Conservation (phyloP, 2,329 filamentous ascomycete species). For the Hypoxylon sp. region DNA sequence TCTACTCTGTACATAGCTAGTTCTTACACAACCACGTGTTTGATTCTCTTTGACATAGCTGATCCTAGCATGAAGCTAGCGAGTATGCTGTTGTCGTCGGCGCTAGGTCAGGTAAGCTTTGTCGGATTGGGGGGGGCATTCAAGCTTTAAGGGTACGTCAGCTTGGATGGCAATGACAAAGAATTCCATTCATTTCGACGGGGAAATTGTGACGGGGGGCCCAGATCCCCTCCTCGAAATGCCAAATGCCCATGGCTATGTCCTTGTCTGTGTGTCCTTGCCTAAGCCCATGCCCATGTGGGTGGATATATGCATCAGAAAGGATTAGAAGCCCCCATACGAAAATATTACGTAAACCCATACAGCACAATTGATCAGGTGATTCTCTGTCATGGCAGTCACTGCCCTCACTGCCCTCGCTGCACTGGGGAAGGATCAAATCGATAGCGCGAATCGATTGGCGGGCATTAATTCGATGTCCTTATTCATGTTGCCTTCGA, state of each 20-base stretch:
- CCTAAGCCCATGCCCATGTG: neutral
- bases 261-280: no score
- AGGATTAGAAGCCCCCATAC: neutral
- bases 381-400: constrained; percentile 23
- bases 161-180: constrained; percentile 18
- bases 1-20: no score
- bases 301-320: constrained; percentile 8
- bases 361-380: constrained; percentile 23
- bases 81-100: neutral
- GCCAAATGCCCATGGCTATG: no score
- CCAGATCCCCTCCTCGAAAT: neutral
- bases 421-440: constrained; percentile 21
- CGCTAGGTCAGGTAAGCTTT: neutral
- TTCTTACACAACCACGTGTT: neutral
- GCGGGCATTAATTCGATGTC: constrained; percentile 2
- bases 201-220: constrained; percentile 1
- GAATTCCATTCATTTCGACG: constrained; percentile 37
- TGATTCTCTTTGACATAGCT: neutral
- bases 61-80: neutral
- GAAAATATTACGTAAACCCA: constrained; percentile 6
- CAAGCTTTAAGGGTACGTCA: constrained; percentile 5
- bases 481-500: no score
- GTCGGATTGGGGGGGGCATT: neutral
- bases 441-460: constrained; percentile 31
- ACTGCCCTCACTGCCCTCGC: neutral